A percentile compares a stretch with the other conserved stretches of the same genome.
Conservation (phyloP, 495 filamentous ascomycete genomes). For the Aspergillus bertholletiae region DNA sequence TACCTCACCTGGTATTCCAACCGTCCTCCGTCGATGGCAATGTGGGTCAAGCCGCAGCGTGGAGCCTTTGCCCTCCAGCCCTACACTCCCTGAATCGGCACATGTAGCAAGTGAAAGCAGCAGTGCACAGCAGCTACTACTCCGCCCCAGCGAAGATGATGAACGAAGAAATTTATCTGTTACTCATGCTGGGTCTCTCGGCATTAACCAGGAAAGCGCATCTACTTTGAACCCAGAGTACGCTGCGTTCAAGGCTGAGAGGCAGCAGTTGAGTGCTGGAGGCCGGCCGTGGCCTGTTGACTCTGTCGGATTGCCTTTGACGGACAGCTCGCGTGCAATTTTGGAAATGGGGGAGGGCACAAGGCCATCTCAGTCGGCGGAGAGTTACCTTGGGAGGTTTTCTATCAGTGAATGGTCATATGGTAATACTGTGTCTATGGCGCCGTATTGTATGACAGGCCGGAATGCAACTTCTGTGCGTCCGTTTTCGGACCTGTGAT, state of each 20-base stretch:
- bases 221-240: too few relatives aligned
- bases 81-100: too few relatives aligned
- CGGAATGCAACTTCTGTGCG: conserved; percentile 27
- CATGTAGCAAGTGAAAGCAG: too few relatives aligned
- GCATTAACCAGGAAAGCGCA: too few relatives aligned
- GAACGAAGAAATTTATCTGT: too few relatives aligned
- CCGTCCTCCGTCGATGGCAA: too few relatives aligned
- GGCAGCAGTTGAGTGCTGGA: conserved; percentile 6
- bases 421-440: conserved; percentile 24
- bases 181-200: too few relatives aligned
- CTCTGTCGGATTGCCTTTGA: conserved; percentile 1
- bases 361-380: conserved; percentile 18
- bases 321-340: not conserved
- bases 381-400: conserved; percentile 35
- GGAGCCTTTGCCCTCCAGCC: too few relatives aligned
- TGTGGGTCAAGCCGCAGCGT: too few relatives aligned
- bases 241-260: not conserved
- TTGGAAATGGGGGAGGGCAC: conserved; percentile 10
- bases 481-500: conserved; percentile 29
- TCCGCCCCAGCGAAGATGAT: not conserved
- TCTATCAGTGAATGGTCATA: conserved; percentile 32
- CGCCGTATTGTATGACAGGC: conserved; percentile 18
- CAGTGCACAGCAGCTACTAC: too few relatives aligned
- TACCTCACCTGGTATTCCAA: too few relatives aligned
- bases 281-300: conserved; percentile 11